Evolutionary conservation across 192 early-diverging fungal species (phyloP).

Genomic region (Lunasporangiospora selenospora): DNA sequence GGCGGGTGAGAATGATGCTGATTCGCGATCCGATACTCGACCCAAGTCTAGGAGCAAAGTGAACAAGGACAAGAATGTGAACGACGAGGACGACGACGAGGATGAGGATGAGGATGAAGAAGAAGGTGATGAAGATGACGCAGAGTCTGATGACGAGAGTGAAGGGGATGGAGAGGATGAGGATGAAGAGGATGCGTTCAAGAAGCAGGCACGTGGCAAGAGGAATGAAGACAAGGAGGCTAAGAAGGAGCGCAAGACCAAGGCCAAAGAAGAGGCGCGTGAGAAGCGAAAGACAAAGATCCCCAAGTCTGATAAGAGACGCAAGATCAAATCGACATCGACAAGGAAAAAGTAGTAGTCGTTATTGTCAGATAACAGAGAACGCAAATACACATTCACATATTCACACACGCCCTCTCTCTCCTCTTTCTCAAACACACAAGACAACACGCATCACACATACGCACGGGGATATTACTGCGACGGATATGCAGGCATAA

Average conservation of each 20-base stretch:
- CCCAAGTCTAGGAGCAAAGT: no score
- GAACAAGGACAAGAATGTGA: constrained; percentile 7
- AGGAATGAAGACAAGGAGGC: constrained; percentile 87
- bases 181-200: constrained; percentile 39
- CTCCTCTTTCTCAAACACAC: no score
- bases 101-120: constrained; percentile 41
- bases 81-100: constrained; percentile 23
- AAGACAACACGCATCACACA: no score
- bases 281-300: constrained; percentile 94
- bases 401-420: no score
- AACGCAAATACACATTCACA: no score
- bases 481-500: no score
- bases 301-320: constrained; percentile 96
- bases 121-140: constrained; percentile 45
- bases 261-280: constrained; percentile 87
- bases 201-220: constrained; percentile 65
- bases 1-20: no score
- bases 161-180: constrained; percentile 53
- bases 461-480: no score
- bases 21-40: no score
- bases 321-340: constrained; percentile 78
- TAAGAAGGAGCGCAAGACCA: constrained; percentile 89
- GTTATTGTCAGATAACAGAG: no score
- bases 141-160: constrained; percentile 47
- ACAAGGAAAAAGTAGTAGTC: constrained; percentile 63